Conservation (phyloP, 257 asterid genomes). For the Coffea eugenioides region DNA sequence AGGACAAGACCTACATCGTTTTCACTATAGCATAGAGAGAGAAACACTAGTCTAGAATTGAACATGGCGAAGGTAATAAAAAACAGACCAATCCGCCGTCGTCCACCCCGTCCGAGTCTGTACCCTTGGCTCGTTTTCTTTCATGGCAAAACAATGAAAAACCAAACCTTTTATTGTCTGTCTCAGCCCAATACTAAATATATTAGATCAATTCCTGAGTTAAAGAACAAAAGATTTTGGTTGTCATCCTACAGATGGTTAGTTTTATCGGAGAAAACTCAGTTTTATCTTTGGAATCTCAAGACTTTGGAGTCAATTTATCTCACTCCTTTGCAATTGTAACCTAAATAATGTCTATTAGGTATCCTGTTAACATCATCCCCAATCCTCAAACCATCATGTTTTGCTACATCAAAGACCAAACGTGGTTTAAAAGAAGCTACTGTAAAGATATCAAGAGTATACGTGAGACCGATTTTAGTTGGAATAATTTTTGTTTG, state of each 20-base stretch:
- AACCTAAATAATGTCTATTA: not conserved
- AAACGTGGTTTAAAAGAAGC: not conserved
- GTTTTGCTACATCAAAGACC: not conserved
- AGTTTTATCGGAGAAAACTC: not conserved
- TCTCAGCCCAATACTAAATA: not conserved
- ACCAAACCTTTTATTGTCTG: not conserved
- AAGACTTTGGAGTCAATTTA: not conserved
- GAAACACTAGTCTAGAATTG: too few species aligned
- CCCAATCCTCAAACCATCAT: not conserved
- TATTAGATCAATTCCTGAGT: not conserved
- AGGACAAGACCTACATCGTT: too few species aligned
- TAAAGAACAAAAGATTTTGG: not conserved
- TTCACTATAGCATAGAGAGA: too few species aligned
- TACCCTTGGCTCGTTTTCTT: not conserved
- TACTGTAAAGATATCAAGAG: not conserved
- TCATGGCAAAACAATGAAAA: not conserved
- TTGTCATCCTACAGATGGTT: not conserved
- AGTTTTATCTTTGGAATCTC: conserved; percentile 4
- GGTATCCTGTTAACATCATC: not conserved
- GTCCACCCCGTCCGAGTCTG: not conserved
- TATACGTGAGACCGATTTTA: not conserved
- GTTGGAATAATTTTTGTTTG: not conserved
- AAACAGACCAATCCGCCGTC: not conserved
- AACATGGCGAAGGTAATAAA: not conserved
- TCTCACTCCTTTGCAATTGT: not conserved